Evolutionary conservation across 2,329 filamentous ascomycete species (phyloP).

Genomic region (Penicillium italicum): DNA sequence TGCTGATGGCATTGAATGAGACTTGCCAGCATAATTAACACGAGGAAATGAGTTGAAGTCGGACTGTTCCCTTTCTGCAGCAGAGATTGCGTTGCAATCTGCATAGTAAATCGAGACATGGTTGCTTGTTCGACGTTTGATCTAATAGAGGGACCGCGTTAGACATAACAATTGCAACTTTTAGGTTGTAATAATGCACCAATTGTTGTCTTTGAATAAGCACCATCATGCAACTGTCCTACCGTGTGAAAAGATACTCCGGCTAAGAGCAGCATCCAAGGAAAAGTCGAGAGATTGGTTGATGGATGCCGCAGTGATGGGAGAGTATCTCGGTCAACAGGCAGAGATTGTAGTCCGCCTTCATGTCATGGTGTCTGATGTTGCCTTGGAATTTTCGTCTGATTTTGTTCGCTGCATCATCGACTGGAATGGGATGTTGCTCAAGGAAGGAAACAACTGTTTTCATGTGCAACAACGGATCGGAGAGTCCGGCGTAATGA

Average conservation of each 20-base stretch:
- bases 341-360: not conserved
- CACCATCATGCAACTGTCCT: not conserved
- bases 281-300: not conserved
- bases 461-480: not conserved
- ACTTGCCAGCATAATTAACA: not conserved
- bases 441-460: not conserved
- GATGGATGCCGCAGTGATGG: not conserved
- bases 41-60: not conserved
- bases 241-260: not conserved
- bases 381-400: not conserved
- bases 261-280: not conserved
- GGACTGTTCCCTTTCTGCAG: rapidly evolving
- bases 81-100: not conserved
- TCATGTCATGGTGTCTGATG: not conserved
- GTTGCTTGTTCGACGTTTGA: not conserved
- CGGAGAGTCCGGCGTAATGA: not conserved
- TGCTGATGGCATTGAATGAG: too few species aligned
- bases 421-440: not conserved
- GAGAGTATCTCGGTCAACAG: not conserved
- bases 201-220: not conserved
- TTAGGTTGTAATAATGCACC: not conserved
- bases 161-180: not conserved
- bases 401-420: too few species aligned
- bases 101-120: not conserved
- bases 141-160: not conserved